Evolutionary conservation across 2,329 filamentous ascomycete genomes (phyloP).

Genomic region (Purpureocillium lavendulum): DNA sequence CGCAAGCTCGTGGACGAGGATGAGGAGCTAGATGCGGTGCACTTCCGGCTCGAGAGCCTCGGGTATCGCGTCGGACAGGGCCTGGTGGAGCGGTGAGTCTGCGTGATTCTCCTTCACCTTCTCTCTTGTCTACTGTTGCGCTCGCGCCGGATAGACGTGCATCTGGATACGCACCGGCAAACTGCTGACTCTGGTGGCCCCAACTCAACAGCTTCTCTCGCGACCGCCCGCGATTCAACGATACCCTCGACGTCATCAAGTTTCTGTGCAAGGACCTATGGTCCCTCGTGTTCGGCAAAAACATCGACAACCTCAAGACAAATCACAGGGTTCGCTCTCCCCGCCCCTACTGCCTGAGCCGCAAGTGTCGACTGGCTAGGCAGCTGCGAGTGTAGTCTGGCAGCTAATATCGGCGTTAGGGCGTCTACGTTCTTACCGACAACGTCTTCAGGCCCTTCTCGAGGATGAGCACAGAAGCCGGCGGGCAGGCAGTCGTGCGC

Average conservation of each 20-base stretch:
- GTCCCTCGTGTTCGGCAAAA: constrained; percentile 90
- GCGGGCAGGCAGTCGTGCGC: constrained; percentile 61
- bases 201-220: constrained; percentile 56
- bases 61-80: constrained; percentile 92
- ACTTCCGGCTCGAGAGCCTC: constrained; percentile 72
- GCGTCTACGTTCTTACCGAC: constrained; percentile 94
- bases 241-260: constrained; percentile 93
- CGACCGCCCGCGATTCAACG: constrained; percentile 79
- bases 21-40: constrained; percentile 76
- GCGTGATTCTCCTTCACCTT: background rate
- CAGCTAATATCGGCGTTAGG: too few relatives aligned
- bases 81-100: constrained; percentile 71
- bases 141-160: too few relatives aligned
- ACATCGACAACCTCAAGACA: constrained; percentile 97
- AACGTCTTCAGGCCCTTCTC: constrained; percentile 82
- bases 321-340: constrained; percentile 67
- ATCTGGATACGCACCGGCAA: too few relatives aligned
- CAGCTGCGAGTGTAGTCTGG: too few relatives aligned
- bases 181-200: too few relatives aligned
- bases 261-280: constrained; percentile 98
- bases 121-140: background rate
- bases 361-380: too few relatives aligned
- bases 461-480: constrained; percentile 77
- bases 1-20: constrained; percentile 59
- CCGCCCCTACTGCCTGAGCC: too few relatives aligned